Conservation (phyloP, 2,329 filamentous ascomycete genomes). For the Cercospora sp. region DNA sequence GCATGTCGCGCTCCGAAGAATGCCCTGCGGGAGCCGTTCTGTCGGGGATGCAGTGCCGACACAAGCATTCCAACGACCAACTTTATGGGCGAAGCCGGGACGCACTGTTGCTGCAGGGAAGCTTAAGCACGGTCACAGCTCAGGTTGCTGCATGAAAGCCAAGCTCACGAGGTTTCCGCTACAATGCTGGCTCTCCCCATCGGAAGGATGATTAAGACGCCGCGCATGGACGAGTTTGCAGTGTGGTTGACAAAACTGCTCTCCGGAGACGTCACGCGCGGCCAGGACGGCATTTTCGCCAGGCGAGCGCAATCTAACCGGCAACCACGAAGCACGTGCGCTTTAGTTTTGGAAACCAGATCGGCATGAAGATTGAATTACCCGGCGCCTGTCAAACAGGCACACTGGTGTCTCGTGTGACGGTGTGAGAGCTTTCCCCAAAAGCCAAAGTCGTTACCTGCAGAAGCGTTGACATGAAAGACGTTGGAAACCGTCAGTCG, state of each 20-base stretch:
- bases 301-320: not conserved
- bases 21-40: constrained; percentile 6
- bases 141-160: not conserved
- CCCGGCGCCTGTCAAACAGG: constrained; percentile 6
- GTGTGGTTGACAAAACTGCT: not conserved
- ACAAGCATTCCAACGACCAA: constrained; percentile 15
- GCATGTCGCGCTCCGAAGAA: constrained; percentile 5
- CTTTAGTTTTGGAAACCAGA: not conserved
- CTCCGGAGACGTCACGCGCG: not conserved
- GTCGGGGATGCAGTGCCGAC: constrained; percentile 13
- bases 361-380: constrained; percentile 3
- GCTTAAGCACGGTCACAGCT: constrained; percentile 8
- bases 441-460: not conserved
- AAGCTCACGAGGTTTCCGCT: not conserved
- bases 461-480: not conserved
- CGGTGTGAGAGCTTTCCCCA: not conserved
- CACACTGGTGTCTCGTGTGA: not conserved
- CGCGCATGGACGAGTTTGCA: not conserved
- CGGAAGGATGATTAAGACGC: not conserved
- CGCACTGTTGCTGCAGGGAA: constrained; percentile 5
- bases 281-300: not conserved
- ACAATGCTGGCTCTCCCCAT: not conserved
- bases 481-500: not conserved
- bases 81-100: constrained; percentile 10
- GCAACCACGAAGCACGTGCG: constrained; percentile 14